phyloP scores from a whole-genome alignment of 352 stramenopile species.

The Phytophthora boehmeriae region DNA sequence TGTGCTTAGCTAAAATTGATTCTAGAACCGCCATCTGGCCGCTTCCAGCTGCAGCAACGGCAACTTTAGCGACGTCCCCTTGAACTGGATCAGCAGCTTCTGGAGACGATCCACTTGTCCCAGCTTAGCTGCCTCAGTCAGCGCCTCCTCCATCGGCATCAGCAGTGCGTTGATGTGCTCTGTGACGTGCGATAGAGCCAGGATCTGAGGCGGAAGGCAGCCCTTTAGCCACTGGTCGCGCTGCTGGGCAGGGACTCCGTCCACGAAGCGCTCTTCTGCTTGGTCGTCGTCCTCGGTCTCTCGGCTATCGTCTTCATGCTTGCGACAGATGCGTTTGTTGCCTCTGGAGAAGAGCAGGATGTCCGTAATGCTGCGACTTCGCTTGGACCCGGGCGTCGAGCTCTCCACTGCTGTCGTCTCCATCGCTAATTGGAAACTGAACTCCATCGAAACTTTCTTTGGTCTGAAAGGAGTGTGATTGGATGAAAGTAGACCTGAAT shows the following conservation, averaged over 20 bases:
- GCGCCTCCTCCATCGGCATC: background rate
- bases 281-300: background rate
- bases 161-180: conserved; percentile 1
- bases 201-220: background rate
- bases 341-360: background rate
- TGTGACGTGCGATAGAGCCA: background rate
- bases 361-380: background rate
- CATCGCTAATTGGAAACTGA: background rate
- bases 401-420: background rate
- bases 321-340: background rate
- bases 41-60: background rate
- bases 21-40: conserved; percentile 1
- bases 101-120: background rate
- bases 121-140: background rate
- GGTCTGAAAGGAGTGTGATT: no score
- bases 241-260: background rate
- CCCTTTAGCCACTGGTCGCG: background rate
- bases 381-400: background rate
- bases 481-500: no score
- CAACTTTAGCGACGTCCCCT: background rate
- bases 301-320: background rate
- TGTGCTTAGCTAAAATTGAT: background rate
- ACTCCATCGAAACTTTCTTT: no score
- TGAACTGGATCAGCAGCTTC: background rate
- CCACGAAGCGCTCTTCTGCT: background rate